Conservation (phyloP, 306 rosid species). For the Inga laurina region DNA sequence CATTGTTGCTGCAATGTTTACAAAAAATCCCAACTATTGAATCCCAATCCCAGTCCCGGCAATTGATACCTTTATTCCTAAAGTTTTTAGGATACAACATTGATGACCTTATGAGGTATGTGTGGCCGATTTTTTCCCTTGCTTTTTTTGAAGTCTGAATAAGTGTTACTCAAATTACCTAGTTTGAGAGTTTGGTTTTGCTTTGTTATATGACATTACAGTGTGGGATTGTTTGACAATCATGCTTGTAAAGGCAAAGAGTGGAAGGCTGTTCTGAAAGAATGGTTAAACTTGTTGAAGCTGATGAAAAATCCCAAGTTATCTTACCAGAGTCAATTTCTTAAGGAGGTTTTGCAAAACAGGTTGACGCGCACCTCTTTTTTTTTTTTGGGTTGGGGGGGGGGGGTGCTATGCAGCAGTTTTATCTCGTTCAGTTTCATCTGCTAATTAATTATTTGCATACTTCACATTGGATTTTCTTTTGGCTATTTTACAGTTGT, state of each 20-base stretch:
- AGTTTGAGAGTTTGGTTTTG: conserved; percentile 30
- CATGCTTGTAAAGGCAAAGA: conserved; percentile 80
- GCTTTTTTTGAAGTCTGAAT: conserved; percentile 19
- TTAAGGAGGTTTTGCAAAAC: conserved; percentile 74
- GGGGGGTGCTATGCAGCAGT: background rate
- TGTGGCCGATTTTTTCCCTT: conserved; percentile 28
- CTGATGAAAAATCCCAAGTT: conserved; percentile 73
- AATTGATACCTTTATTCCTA: conserved; percentile 67
- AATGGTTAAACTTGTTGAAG: conserved; percentile 91
- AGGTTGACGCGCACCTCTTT: conserved; percentile 53
- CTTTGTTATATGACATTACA: conserved; percentile 46
- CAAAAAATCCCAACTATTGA: conserved; percentile 62
- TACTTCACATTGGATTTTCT: background rate
- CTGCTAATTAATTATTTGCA: background rate
- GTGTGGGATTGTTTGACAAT: conserved; percentile 75
- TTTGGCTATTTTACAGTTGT: background rate
- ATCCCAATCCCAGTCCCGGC: conserved; percentile 38
- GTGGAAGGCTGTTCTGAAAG: conserved; percentile 83
- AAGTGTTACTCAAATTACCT: conserved; percentile 11
- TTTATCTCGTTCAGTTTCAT: background rate
- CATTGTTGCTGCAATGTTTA: conserved; percentile 71
- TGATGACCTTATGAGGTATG: conserved; percentile 57
- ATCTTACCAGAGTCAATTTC: conserved; percentile 57
- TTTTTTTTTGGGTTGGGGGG: background rate
- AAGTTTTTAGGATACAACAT: conserved; percentile 76